Evolutionary conservation across 192 early-diverging fungal species (phyloP).

Genomic region (Podila minutissima): DNA sequence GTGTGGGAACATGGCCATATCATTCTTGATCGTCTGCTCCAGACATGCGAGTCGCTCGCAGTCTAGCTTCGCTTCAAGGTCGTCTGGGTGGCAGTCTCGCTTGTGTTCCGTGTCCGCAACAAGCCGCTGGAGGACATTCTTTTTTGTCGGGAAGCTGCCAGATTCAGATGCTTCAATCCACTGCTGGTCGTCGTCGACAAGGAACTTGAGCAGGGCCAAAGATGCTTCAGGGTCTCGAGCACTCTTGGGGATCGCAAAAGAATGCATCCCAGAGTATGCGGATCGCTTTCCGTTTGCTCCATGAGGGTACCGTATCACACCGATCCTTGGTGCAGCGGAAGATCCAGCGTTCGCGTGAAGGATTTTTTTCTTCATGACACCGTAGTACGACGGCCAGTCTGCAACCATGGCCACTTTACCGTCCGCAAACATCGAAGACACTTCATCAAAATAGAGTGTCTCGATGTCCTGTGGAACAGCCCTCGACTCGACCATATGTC

Average conservation of each 20-base stretch:
- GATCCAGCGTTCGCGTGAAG: not conserved
- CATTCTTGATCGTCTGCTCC: constrained; percentile 13
- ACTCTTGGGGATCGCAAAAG: constrained; percentile 35
- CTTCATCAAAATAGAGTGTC: constrained; percentile 36
- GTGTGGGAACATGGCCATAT: constrained; percentile 48
- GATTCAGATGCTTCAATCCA: constrained; percentile 36
- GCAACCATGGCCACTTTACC: constrained; percentile 34
- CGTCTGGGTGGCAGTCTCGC: not conserved
- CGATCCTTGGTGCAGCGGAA: not conserved
- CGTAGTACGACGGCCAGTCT: constrained; percentile 39
- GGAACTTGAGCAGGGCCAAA: constrained; percentile 14
- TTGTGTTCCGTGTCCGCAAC: constrained; percentile 9
- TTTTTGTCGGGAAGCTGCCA: constrained; percentile 43
- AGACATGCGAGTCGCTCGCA: constrained; percentile 29
- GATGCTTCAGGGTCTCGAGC: constrained; percentile 12
- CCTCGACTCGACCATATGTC: constrained; percentile 1
- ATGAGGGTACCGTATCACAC: constrained; percentile 28
- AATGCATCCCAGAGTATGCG: constrained; percentile 43
- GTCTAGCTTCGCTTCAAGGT: constrained; percentile 7
- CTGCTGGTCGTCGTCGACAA: constrained; percentile 35
- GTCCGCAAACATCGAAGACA: constrained; percentile 26
- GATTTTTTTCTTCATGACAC: constrained; percentile 15
- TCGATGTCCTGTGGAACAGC: constrained; percentile 37
- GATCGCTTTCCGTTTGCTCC: constrained; percentile 21
- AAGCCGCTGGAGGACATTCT: constrained; percentile 20